These are phyloP conservation scores for Aspergillus conjunctus DNA, from an alignment of 495 filamentous ascomycete genomes.

Conservation along the genomic window DNA sequence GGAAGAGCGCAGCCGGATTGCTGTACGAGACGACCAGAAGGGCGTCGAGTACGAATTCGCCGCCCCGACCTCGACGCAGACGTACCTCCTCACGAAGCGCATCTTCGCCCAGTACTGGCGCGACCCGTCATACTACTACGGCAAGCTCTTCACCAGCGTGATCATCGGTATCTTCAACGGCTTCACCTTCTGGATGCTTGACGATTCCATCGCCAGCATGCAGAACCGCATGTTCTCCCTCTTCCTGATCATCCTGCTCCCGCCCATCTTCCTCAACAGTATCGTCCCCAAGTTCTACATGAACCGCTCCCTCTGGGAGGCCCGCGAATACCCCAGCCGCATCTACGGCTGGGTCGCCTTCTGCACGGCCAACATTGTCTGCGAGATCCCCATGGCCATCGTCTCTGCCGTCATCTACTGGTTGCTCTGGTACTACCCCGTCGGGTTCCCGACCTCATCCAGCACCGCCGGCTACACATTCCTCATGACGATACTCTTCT, in stretches of 20 bases:
- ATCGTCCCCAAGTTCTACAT: constrained; percentile 84
- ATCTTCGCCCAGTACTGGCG: constrained; percentile 74
- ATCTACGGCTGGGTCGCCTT: constrained; percentile 89
- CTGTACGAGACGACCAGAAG: constrained; percentile 32
- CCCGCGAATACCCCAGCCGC: constrained; percentile 70
- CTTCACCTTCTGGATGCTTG: constrained; percentile 84
- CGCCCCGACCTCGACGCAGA: constrained; percentile 61
- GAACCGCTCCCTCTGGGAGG: constrained; percentile 75
- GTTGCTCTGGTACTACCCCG: constrained; percentile 77
- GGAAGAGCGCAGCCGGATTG: constrained; percentile 53
- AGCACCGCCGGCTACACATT: constrained; percentile 76
- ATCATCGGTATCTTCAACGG: constrained; percentile 74
- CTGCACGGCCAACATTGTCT: constrained; percentile 71
- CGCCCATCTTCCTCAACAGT: constrained; percentile 70
- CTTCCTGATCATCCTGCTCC: constrained; percentile 75
- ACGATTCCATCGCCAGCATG: constrained; percentile 66
- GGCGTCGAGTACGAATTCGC: constrained; percentile 61
- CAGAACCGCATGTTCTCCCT: constrained; percentile 79
- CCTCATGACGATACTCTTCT: constrained; percentile 81
- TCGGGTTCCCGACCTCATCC: constrained; percentile 66
- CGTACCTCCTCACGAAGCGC: constrained; percentile 61
- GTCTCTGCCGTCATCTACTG: constrained; percentile 69
- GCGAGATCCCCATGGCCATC: constrained; percentile 74
- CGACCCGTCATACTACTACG: constrained; percentile 70
- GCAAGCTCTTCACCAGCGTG: constrained; percentile 69